phyloP scores from a whole-genome alignment of 176 grass and related monocot species.

The Microstegium vimineum region DNA sequence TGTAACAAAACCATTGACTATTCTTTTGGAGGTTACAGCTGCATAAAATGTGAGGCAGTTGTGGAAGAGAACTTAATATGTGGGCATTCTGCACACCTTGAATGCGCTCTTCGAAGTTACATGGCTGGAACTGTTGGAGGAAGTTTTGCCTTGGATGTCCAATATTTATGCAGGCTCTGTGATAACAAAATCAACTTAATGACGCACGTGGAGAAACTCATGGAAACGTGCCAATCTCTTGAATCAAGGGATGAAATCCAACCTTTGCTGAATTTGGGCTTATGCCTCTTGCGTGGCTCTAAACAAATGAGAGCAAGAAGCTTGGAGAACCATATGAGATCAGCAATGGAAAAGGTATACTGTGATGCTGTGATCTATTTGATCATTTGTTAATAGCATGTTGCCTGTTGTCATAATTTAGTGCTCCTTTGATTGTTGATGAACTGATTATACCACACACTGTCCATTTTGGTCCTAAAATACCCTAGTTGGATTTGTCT shows the following conservation, averaged over 20 bases:
- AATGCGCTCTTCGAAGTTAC: slow-evolving; percentile 77
- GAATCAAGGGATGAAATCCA: slow-evolving; percentile 54
- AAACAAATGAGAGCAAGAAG: slow-evolving; percentile 44
- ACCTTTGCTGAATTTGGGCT: slow-evolving; percentile 62
- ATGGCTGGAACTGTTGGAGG: slow-evolving; percentile 96
- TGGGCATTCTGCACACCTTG: slow-evolving; percentile 79
- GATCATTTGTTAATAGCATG: background rate
- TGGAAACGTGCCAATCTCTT: slow-evolving; percentile 59
- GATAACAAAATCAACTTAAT: slow-evolving; percentile 88
- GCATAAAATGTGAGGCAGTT: slow-evolving; percentile 69
- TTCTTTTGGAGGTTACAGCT: slow-evolving; percentile 54
- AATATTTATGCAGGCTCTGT: slow-evolving; percentile 86
- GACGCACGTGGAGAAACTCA: slow-evolving; percentile 49
- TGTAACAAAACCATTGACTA: slow-evolving; percentile 62
- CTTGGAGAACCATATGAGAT: slow-evolving; percentile 54
- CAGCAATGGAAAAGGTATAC: slow-evolving; percentile 61
- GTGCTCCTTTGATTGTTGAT: slow-evolving; percentile 20
- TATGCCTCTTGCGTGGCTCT: slow-evolving; percentile 66
- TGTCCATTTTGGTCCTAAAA: background rate
- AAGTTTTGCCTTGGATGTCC: slow-evolving; percentile 64
- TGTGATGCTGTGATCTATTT: slow-evolving; percentile 6
- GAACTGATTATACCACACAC: slow-evolving; percentile 13
- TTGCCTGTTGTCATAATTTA: slow-evolving; percentile 10
- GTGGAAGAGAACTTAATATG: slow-evolving; percentile 61
- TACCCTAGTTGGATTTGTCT: background rate